Evolutionary conservation across 139 green algal genomes (phyloP).

Genomic region (Mesotaenium endlicherianum): DNA sequence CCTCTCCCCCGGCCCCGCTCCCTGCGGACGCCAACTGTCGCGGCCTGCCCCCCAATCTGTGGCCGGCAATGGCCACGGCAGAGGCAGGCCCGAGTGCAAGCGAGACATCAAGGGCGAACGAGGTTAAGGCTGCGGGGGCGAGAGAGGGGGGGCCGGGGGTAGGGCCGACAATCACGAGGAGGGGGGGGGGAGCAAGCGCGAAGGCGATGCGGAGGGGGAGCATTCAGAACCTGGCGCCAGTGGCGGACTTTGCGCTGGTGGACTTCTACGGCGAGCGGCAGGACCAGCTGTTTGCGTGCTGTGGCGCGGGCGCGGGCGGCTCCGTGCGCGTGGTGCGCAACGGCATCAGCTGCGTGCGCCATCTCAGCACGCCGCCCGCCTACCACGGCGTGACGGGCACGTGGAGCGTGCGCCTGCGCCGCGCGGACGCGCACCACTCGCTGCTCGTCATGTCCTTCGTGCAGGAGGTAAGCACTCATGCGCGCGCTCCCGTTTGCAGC

Average conservation of each 20-base stretch:
- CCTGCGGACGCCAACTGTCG: too few relatives aligned
- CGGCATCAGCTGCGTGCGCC: conserved; percentile 33
- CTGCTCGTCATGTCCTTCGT: conserved; percentile 55
- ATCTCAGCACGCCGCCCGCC: conserved; percentile 8
- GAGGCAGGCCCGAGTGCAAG: too few relatives aligned
- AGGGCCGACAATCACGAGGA: too few relatives aligned
- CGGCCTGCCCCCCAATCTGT: too few relatives aligned
- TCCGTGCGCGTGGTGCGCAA: conserved; percentile 36
- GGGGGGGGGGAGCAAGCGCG: too few relatives aligned
- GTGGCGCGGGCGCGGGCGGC: conserved; percentile 5
- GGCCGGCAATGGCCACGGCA: too few relatives aligned
- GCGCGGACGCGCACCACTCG: conserved; percentile 33
- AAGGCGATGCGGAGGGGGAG: too few relatives aligned
- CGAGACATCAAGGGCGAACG: too few relatives aligned
- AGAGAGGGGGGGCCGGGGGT: too few relatives aligned
- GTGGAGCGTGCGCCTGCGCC: conserved; percentile 29
- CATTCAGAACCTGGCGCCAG: conserved; percentile 18
- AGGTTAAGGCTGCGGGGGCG: too few relatives aligned
- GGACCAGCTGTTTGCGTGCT: conserved; percentile 48
- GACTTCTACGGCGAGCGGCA: conserved; percentile 40
- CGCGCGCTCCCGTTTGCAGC: too few relatives aligned
- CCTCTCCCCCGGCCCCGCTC: too few relatives aligned
- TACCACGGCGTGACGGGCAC: conserved; percentile 40
- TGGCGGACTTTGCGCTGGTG: conserved; percentile 45
- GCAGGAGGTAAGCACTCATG: conserved; percentile 1